Evolutionary conservation across 116 monocot species (phyloP), one percentile per base, ranked within the genome.

Genomic region (Cymodocea nodosa): DNA sequence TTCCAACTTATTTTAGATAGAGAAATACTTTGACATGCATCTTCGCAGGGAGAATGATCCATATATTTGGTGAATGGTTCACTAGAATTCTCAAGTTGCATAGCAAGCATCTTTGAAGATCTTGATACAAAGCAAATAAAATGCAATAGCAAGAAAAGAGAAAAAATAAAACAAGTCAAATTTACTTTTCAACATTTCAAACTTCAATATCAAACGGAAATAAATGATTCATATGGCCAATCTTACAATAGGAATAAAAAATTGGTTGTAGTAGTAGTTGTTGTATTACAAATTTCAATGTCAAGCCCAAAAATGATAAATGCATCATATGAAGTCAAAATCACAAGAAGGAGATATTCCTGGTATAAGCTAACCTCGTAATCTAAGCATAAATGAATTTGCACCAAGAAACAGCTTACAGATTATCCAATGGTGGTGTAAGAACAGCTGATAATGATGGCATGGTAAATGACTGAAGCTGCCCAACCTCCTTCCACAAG

Each of bases 341-440:
- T 14, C 34, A 15, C 23, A 35, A 60, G 34, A 60, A 11, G 44
- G 44, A 35, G 35, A 67, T n/a, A 6, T 39, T 4, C 16, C 0
- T 67, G 35, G 9, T 25, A 20, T 25, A 16, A 37, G 37, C 44
- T 49, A 50, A 40, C 11, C 48, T 2, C 6, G 19, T 23, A 23
- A 1, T 37, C 24, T 35, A 44, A 49, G 49, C 18, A 49, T 1
- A 34, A 52, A 65, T 25, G 34, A 50, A 11, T 44, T 39, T 70
- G 15, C 19, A 19, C 4, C 6, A 15, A 36, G 60, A 44, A 25
- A 40, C 6, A 14, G 66, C 82, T 79, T 77, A 94, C 94, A 81
- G 48, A 64, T 83, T 87, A 54, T 84, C 84, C 76, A 84, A 73
- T 62, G 90, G 87, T 51, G 94, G 90, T 37, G 85, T 23, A 64